Conservation (phyloP, 495 filamentous ascomycete species). For the Sordaria brevicollis region DNA sequence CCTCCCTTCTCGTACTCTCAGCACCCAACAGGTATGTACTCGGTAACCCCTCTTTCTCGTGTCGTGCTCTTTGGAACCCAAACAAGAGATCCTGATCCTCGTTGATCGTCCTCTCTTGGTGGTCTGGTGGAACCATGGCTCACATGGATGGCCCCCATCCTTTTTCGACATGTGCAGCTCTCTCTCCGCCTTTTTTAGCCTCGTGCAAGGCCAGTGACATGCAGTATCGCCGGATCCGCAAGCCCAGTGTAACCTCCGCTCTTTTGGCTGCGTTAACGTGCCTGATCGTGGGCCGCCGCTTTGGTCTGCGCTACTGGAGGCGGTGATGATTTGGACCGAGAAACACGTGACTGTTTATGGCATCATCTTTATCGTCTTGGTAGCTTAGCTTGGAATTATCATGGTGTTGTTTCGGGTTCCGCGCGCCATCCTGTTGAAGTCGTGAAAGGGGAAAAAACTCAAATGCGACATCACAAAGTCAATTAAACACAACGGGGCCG, state of each 20-base stretch:
- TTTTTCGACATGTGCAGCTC: background rate
- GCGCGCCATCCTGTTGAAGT: too few relatives aligned
- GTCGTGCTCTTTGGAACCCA: background rate
- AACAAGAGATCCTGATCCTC: background rate
- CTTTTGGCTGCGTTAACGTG: background rate
- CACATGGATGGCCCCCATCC: background rate
- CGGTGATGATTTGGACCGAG: background rate
- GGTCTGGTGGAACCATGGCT: background rate
- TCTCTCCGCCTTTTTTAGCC: background rate
- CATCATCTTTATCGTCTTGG: background rate
- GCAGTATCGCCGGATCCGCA: background rate
- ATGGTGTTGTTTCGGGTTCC: background rate
- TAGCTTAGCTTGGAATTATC: background rate
- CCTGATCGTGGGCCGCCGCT: background rate
- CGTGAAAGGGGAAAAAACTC: background rate
- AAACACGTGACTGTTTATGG: background rate
- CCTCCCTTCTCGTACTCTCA: background rate
- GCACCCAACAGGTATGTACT: background rate
- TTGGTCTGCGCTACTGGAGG: background rate
- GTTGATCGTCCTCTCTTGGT: background rate
- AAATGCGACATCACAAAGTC: background rate
- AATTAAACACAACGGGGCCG: background rate
- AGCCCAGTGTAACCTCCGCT: background rate
- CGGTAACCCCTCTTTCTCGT: background rate
- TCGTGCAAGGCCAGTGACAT: background rate